Percentiles rank a stretch among this genome's conserved stretches.
These are phyloP conservation scores for Aureobasidium sp. DNA, from an alignment of 2,329 filamentous ascomycete species.

Conservation along the genomic window DNA sequence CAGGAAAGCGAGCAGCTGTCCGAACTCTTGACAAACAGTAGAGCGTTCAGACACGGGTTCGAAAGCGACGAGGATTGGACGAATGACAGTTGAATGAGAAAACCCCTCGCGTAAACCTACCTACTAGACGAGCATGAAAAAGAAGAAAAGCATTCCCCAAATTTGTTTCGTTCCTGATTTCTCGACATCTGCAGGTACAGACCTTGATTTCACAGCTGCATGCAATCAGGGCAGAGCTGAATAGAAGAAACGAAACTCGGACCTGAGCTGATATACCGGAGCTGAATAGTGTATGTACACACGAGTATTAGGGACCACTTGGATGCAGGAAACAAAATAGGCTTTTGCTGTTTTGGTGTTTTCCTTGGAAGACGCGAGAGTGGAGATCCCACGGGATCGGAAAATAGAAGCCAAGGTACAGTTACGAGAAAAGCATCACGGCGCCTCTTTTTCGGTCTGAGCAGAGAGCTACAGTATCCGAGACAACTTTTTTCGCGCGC, in stretches of 20 bases:
- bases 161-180: too few relatives aligned
- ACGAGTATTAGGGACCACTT: neutral
- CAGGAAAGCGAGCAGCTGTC: neutral
- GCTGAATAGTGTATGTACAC: neutral
- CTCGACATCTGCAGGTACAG: conserved; percentile 3
- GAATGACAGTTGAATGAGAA: neutral
- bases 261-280: conserved; percentile 2
- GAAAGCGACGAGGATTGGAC: neutral
- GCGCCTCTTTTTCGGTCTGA: too few relatives aligned
- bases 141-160: neutral
- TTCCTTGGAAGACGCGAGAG: too few relatives aligned
- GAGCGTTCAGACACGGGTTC: neutral
- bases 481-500: too few relatives aligned
- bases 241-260: neutral
- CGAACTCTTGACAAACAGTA: conserved; percentile 9
- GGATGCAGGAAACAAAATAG: neutral
- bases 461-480: too few relatives aligned
- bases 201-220: too few relatives aligned
- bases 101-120: neutral
- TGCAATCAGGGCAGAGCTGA: neutral
- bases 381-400: too few relatives aligned
- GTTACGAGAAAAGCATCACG: too few relatives aligned
- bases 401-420: too few relatives aligned
- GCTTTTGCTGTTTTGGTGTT: too few relatives aligned
- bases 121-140: too few relatives aligned